Conservation (phyloP, 2,329 filamentous ascomycete species). For the Aspergillus nomiae region DNA sequence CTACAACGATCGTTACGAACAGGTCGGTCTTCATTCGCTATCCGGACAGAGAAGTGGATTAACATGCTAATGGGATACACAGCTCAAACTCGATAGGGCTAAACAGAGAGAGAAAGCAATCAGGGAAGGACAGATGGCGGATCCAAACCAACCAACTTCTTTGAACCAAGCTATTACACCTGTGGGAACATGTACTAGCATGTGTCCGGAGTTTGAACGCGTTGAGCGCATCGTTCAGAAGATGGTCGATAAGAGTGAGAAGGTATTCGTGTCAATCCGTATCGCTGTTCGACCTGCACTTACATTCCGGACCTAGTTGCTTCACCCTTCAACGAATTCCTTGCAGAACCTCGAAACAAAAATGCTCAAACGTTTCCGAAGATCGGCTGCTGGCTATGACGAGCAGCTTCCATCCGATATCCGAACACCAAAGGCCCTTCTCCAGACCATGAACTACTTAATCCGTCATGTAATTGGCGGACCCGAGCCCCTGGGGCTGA, state of each 20-base stretch:
- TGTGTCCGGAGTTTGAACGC: constrained; percentile 66
- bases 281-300: constrained; percentile 6
- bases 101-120: constrained; percentile 55
- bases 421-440: constrained; percentile 55
- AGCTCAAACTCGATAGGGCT: constrained; percentile 55
- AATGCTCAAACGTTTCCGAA: constrained; percentile 67
- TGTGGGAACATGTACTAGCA: constrained; percentile 62
- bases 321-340: constrained; percentile 37
- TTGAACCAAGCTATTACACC: constrained; percentile 63
- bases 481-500: constrained; percentile 50
- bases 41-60: neutral
- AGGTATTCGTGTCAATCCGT: constrained; percentile 24
- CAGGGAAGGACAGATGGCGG: constrained; percentile 55
- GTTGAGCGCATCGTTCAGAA: constrained; percentile 64
- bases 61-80: constrained; percentile 10
- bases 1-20: constrained; percentile 40
- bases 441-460: constrained; percentile 51
- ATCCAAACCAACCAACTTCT: constrained; percentile 62
- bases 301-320: constrained; percentile 27
- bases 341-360: constrained; percentile 39
- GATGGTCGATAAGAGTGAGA: constrained; percentile 63
- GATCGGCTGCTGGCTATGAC: constrained; percentile 64
- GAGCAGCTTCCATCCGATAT: constrained; percentile 66
- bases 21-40: constrained; percentile 28
- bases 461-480: constrained; percentile 56